phyloP scores from a whole-genome alignment of 768 basidiomycete species.

The Termitomyces sp. region DNA sequence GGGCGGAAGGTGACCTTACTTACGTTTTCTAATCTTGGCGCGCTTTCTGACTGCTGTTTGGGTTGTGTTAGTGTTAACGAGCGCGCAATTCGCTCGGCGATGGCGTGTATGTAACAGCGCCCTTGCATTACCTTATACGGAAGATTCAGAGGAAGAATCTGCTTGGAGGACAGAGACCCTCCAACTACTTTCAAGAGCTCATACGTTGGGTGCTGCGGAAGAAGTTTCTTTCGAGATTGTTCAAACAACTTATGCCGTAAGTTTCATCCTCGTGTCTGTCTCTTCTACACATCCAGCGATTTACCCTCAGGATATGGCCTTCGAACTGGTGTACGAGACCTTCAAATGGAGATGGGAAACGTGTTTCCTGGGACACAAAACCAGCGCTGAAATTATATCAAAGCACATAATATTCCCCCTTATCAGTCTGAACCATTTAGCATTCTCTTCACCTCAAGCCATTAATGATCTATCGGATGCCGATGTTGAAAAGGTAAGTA shows the following conservation, averaged over 20 bases:
- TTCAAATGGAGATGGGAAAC: conserved; percentile 84
- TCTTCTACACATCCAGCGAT: conserved; percentile 3
- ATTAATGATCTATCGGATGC: conserved; percentile 47
- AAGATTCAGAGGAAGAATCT: conserved; percentile 42
- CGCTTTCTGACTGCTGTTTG: conserved; percentile 8
- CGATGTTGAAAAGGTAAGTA: conserved; percentile 62
- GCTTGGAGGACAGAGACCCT: conserved; percentile 53
- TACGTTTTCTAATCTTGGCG: conserved; percentile 2
- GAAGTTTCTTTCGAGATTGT: conserved; percentile 56
- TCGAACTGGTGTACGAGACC: conserved; percentile 49
- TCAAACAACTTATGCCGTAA: conserved; percentile 55
- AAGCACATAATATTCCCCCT: conserved; percentile 74
- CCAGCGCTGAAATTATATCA: conserved; percentile 69
- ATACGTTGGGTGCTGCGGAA: conserved; percentile 55
- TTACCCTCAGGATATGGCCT: conserved; percentile 52
- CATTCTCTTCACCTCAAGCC: conserved; percentile 56
- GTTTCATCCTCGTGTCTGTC: conserved; percentile 12
- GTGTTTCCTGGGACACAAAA: conserved; percentile 53
- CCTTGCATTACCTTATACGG: conserved; percentile 22
- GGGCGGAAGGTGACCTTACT: conserved; percentile 59
- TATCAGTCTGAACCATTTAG: conserved; percentile 63
- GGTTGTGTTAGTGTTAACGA: conserved; percentile 38
- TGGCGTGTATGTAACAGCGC: conserved; percentile 58
- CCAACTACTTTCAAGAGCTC: conserved; percentile 48
- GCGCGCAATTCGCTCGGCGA: conserved; percentile 57